phyloP scores from a whole-genome alignment of 2,329 filamentous ascomycete species.

The Pseudogymnoascus sp. region DNA sequence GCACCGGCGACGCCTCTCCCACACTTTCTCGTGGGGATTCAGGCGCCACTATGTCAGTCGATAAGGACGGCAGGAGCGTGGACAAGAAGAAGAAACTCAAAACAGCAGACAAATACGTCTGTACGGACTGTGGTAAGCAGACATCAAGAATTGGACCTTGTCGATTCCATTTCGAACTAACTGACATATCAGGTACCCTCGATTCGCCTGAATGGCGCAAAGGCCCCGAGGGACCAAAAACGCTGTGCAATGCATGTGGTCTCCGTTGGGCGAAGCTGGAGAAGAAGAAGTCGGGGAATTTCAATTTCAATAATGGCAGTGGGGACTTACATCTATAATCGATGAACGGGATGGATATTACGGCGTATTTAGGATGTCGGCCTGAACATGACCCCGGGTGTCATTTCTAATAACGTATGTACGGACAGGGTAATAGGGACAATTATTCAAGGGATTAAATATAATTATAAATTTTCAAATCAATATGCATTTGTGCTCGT shows the following conservation, averaged over 20 bases:
- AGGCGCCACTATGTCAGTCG: conserved; percentile 74
- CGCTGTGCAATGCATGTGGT: conserved; percentile 90
- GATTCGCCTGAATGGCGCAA: conserved; percentile 96
- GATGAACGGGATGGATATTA: background rate
- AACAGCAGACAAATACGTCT: conserved; percentile 79
- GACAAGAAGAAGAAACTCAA: conserved; percentile 86
- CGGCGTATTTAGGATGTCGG: background rate
- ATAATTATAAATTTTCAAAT: background rate
- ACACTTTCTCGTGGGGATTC: conserved; percentile 76
- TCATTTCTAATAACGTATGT: conserved; percentile 4
- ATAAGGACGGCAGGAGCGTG: conserved; percentile 61
- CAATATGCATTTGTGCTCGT: background rate
- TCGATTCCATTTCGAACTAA: background rate
- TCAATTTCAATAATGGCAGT: background rate
- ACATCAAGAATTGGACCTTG: background rate
- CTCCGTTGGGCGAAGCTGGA: conserved; percentile 70
- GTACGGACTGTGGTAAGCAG: conserved; percentile 75
- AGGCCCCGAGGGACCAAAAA: conserved; percentile 86
- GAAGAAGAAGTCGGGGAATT: conserved; percentile 48
- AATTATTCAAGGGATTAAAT: background rate
- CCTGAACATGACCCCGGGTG: background rate
- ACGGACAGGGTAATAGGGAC: background rate
- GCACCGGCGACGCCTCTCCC: conserved; percentile 74
- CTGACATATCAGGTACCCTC: conserved; percentile 50
- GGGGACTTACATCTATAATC: background rate